phyloP scores from a whole-genome alignment of 345 rosid species.

The Hibiscus mutabilis region DNA sequence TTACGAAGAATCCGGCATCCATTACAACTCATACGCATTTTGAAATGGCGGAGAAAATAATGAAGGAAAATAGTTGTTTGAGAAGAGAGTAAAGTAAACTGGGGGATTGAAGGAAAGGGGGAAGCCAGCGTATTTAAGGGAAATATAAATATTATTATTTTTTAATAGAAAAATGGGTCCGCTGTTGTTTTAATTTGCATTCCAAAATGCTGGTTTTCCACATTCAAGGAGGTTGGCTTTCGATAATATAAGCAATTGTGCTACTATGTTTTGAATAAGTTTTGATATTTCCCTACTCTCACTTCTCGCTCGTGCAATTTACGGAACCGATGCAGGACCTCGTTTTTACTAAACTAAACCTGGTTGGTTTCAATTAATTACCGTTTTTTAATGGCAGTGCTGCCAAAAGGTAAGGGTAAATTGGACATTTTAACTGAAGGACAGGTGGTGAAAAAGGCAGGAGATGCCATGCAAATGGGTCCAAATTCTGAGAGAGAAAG shows the following conservation, averaged over 20 bases:
- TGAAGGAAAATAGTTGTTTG: neutral
- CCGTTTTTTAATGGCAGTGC: neutral
- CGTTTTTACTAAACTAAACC: neutral
- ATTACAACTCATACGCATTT: conserved; percentile 94
- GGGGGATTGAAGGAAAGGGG: no score
- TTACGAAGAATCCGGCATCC: conserved; percentile 95
- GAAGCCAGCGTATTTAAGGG: no score
- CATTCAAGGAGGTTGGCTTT: conserved; percentile 16
- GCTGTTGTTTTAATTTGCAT: no score
- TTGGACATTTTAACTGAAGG: neutral
- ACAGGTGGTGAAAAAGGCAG: conserved; percentile 17
- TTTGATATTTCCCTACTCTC: neutral
- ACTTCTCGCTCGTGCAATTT: conserved; percentile 1
- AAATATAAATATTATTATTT: no score
- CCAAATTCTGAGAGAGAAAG: conserved; percentile 17
- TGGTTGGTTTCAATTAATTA: neutral
- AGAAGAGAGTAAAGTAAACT: no score
- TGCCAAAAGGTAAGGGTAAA: conserved; percentile 6
- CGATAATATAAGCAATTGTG: neutral
- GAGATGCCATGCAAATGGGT: conserved; percentile 42
- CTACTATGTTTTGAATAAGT: neutral
- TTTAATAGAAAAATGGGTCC: no score
- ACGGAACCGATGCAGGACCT: conserved; percentile 6
- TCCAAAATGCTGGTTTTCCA: conserved; percentile 34
- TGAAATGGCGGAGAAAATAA: neutral